phyloP scores from a whole-genome alignment of 768 basidiomycete genomes.

The Russula vinacea region DNA sequence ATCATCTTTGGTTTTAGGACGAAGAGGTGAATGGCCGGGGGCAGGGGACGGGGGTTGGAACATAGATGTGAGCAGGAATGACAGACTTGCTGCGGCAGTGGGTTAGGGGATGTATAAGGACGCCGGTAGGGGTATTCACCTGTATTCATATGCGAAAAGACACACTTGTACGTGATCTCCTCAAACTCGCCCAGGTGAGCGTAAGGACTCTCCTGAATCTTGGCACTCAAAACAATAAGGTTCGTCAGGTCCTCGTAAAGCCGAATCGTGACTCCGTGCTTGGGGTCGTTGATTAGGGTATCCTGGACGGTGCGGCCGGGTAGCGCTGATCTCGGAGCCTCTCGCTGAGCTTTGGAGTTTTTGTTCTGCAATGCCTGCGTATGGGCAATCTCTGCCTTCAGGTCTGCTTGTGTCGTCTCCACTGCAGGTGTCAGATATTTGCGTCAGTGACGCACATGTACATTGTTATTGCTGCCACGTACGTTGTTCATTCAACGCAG shows the following conservation, averaged over 20 bases:
- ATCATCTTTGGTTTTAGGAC: slow-evolving; percentile 40
- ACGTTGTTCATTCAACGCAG: slow-evolving; percentile 51
- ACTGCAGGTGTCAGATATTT: slow-evolving; percentile 39
- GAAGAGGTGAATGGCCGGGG: slow-evolving; percentile 33
- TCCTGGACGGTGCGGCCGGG: slow-evolving; percentile 39
- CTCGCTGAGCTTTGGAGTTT: slow-evolving; percentile 41
- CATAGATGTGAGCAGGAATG: slow-evolving; percentile 41
- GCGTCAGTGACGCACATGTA: slow-evolving; percentile 6
- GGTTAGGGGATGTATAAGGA: not conserved
- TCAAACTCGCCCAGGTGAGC: slow-evolving; percentile 45
- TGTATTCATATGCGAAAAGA: slow-evolving; percentile 49
- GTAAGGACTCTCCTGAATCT: slow-evolving; percentile 43
- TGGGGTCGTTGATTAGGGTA: slow-evolving; percentile 48
- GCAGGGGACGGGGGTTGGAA: slow-evolving; percentile 33
- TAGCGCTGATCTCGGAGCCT: slow-evolving; percentile 39
- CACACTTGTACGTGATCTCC: slow-evolving; percentile 61
- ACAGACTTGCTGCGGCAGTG: slow-evolving; percentile 36
- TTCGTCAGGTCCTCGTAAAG: slow-evolving; percentile 89
- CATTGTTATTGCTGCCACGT: slow-evolving; percentile 26
- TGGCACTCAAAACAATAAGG: slow-evolving; percentile 64
- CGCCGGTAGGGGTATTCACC: not conserved
- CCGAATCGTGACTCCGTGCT: slow-evolving; percentile 56
- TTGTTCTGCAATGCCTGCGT: slow-evolving; percentile 42
- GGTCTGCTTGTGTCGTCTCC: slow-evolving; percentile 49
- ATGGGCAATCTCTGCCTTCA: slow-evolving; percentile 62